Conservation (phyloP, 176 grass and related monocot genomes). For the Calamus simplicifolius region DNA sequence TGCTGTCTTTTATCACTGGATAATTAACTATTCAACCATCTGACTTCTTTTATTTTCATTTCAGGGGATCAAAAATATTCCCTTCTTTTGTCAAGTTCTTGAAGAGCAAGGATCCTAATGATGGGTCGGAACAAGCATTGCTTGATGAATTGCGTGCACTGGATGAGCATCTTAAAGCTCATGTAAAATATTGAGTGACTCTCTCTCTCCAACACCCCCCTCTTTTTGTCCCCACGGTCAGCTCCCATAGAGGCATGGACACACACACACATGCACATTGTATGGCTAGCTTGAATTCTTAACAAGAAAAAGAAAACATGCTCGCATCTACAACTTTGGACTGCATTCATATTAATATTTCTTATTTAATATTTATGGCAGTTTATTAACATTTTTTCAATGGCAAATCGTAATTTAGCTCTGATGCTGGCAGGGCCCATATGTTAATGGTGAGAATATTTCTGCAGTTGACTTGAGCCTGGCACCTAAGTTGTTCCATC, state of each 20-base stretch:
- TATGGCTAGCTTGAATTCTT: no score
- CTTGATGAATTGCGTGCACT: slow-evolving; percentile 53
- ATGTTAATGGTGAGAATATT: slow-evolving; percentile 50
- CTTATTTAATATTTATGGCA: no score
- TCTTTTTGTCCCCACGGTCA: no score
- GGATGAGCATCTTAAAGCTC: slow-evolving; percentile 65
- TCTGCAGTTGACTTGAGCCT: slow-evolving; percentile 60
- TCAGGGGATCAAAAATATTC: slow-evolving; percentile 88
- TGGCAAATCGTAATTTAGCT: not conserved
- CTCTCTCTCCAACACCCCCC: not conserved
- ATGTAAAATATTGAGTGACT: slow-evolving; percentile 37
- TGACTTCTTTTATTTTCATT: slow-evolving; percentile 17
- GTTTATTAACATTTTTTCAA: no score
- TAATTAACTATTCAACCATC: not conserved
- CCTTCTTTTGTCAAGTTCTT: slow-evolving; percentile 55
- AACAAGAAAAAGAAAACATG: no score
- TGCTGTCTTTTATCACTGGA: no score
- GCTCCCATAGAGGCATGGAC: no score
- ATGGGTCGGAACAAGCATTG: slow-evolving; percentile 60
- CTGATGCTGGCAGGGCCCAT: slow-evolving; percentile 55
- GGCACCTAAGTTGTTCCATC: slow-evolving; percentile 78
- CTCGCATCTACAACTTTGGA: no score
- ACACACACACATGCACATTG: no score
- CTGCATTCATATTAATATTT: no score
- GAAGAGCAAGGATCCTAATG: slow-evolving; percentile 79